Evolutionary conservation across 2,329 filamentous ascomycete species (phyloP), one percentile per base, ranked within the genome.

Genomic region (Nigrospora osmanthi): DNA sequence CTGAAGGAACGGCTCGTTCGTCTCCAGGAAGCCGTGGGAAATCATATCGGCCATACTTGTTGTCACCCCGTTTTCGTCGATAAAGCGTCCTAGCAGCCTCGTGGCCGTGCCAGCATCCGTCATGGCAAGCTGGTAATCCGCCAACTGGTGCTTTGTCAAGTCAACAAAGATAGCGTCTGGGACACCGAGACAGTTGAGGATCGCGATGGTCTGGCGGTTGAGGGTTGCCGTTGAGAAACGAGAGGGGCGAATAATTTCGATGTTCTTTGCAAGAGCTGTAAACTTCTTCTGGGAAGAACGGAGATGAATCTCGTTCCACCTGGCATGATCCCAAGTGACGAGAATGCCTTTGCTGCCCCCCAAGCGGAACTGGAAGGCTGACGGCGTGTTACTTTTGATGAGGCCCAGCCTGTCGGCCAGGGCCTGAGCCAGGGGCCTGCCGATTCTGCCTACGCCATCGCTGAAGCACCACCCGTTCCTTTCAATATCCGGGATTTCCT

Each of bases 401-500:
- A 89, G 60, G 1, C 75, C 75, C 49, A 94, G 78, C 51, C 93
- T 85, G 13, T 78, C 69, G 10, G 83, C 77, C 38, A 94, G 80
- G 65, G 93, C 78, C 28, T 80, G 70, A 0, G 89, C 87, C 17
- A 95, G 69, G 47, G 87, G 83, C 0, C 65, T 67, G 0, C 91
- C 96, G n/a, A 98, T 88, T 59, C 89, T 94, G 1, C 93, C 93
- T 3, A 97, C 87, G 0, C 93, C 93, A 57, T 98, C 93, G 0
- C 87, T 93, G 60, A 97, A 98, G 48, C 72, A 85, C 57, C 80
- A 82, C 0, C 71, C 77, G 39, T 86, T 81, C 2, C 75, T 73
- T 47, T 81, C 70, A 16, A 97, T 76, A 52, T 97, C 93, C 1
- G 73, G 63, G 31, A 91, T 87, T 4, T 70, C 78, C 6, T 71